phyloP scores from a whole-genome alignment of 169 alveolate species.

The Eimeria praecox region DNA sequence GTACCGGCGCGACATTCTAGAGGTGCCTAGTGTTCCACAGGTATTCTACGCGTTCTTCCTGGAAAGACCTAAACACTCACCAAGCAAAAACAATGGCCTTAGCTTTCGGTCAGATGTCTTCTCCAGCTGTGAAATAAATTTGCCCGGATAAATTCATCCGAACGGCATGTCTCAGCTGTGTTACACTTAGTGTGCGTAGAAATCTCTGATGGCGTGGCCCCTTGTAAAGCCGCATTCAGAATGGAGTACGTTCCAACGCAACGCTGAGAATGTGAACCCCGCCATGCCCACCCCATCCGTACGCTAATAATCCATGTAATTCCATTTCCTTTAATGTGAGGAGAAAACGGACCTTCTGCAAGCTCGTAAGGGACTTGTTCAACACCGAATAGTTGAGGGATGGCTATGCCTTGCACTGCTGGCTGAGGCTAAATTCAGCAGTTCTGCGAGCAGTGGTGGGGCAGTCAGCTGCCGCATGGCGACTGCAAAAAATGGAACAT shows the following conservation, averaged over 20 bases:
- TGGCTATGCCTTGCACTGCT: slow-evolving; percentile 34
- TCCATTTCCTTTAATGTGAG: neutral
- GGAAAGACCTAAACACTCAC: slow-evolving; percentile 38
- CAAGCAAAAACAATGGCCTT: slow-evolving; percentile 17
- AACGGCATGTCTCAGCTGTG: neutral
- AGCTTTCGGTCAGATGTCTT: neutral
- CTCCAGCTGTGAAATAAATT: neutral
- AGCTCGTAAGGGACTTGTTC: neutral
- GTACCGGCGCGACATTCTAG: slow-evolving; percentile 97
- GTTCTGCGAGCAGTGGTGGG: slow-evolving; percentile 44
- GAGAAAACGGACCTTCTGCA: slow-evolving; percentile 13
- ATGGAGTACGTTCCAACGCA: neutral
- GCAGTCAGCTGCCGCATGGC: slow-evolving; percentile 52
- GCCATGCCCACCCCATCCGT: neutral
- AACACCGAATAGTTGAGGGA: slow-evolving; percentile 29
- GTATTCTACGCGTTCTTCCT: neutral
- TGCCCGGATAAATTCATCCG: neutral
- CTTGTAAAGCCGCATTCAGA: neutral
- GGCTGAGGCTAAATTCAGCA: slow-evolving; percentile 17
- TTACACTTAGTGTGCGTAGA: neutral
- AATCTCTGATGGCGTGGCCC: neutral
- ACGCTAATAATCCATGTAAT: neutral
- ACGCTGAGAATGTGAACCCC: neutral
- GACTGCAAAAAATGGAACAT: slow-evolving; percentile 21
- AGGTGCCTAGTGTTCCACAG: neutral